Evolutionary conservation across 2,329 filamentous ascomycete genomes (phyloP).

Genomic region (Cercospora citrullina): DNA sequence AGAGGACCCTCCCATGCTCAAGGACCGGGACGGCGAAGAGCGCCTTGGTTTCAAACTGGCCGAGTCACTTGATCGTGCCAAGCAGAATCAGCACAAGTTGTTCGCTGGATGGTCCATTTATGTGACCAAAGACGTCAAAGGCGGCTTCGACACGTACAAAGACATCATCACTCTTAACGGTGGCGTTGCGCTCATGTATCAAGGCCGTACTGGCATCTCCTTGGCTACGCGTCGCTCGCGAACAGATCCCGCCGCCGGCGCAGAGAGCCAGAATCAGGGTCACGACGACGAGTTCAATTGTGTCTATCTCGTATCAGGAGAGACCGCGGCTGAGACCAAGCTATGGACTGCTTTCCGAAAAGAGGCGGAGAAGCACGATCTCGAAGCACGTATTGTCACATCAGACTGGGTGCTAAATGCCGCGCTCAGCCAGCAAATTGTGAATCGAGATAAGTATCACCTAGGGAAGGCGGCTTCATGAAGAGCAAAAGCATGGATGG

Average conservation of each 20-base stretch:
- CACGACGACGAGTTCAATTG: conserved; percentile 58
- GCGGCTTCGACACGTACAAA: conserved; percentile 80
- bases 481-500: conserved; percentile 1
- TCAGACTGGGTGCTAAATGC: conserved; percentile 89
- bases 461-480: conserved; percentile 27
- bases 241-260: conserved; percentile 61
- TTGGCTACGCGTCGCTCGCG: conserved; percentile 49
- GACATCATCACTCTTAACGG: conserved; percentile 87
- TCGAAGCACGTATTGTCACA: conserved; percentile 76
- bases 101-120: conserved; percentile 77
- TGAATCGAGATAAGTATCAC: conserved; percentile 37
- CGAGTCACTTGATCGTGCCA: conserved; percentile 68
- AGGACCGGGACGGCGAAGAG: conserved; percentile 72
- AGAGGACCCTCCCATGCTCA: conserved; percentile 63
- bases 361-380: conserved; percentile 74
- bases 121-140: conserved; percentile 75
- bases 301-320: conserved; percentile 78
- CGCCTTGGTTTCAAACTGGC: conserved; percentile 68
- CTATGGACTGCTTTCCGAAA: conserved; percentile 79
- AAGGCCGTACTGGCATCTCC: conserved; percentile 63
- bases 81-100: conserved; percentile 73
- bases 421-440: conserved; percentile 80
- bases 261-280: conserved; percentile 48
- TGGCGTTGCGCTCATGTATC: conserved; percentile 76
- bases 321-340: conserved; percentile 64